These are phyloP conservation scores for Fusarium begoniae DNA, from an alignment of 2,329 filamentous ascomycete species.

Conservation along the genomic window DNA sequence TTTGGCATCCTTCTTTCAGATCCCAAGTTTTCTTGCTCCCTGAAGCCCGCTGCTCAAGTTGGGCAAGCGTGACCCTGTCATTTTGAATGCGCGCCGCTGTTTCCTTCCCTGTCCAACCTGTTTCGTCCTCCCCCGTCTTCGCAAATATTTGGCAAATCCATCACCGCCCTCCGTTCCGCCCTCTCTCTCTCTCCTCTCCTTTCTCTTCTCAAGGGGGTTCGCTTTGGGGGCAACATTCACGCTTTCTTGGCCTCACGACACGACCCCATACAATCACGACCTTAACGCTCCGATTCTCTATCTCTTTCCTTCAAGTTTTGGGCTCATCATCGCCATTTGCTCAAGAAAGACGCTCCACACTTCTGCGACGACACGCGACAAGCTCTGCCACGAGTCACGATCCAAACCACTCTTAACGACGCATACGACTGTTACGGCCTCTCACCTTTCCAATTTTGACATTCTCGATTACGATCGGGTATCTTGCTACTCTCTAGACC, in stretches of 20 bases:
- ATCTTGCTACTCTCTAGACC: neutral
- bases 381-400: conserved; percentile 32
- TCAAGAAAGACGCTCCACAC: conserved; percentile 31
- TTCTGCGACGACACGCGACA: conserved; percentile 37
- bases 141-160: conserved; percentile 31
- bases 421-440: conserved; percentile 43
- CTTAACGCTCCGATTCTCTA: neutral
- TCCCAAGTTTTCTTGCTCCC: neutral
- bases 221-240: conserved; percentile 27
- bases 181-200: conserved; percentile 11
- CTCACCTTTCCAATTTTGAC: conserved; percentile 19
- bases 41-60: conserved; percentile 12
- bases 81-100: conserved; percentile 28
- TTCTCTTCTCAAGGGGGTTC: conserved; percentile 26
- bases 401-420: conserved; percentile 38
- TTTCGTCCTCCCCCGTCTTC: conserved; percentile 14
- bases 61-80: conserved; percentile 38
- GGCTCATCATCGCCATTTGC: conserved; percentile 9
- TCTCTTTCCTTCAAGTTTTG: conserved; percentile 21
- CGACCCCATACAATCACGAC: conserved; percentile 21
- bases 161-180: conserved; percentile 24
- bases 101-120: conserved; percentile 18
- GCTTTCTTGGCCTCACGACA: conserved; percentile 30
- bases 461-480: neutral
- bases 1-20: fast-evolving